These are phyloP conservation scores for Pezicula carpinea DNA, from an alignment of 2,329 filamentous ascomycete genomes.

Conservation along the genomic window DNA sequence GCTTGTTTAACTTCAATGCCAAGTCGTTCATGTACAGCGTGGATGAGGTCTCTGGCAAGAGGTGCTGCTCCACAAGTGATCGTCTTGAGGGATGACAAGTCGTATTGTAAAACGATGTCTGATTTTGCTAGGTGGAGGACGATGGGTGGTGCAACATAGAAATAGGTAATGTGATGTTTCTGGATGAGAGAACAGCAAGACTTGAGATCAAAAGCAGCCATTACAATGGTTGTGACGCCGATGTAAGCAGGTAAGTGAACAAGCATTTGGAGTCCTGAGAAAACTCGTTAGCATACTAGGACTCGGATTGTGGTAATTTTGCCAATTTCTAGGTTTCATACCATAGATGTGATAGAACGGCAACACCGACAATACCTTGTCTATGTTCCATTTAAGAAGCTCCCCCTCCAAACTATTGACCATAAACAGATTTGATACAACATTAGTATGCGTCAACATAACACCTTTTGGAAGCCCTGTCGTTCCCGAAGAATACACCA, in stretches of 20 bases:
- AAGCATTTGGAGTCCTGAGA: constrained; percentile 52
- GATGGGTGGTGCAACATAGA: constrained; percentile 78
- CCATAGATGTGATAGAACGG: constrained; percentile 76
- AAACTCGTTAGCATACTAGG: neutral
- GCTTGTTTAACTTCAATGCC: constrained; percentile 79
- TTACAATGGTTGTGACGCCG: constrained; percentile 61
- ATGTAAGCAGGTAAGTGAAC: constrained; percentile 61
- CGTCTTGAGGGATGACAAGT: constrained; percentile 71
- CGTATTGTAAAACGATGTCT: constrained; percentile 71
- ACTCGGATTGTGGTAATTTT: neutral
- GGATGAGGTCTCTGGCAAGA: constrained; percentile 71
- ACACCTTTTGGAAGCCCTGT: constrained; percentile 76
- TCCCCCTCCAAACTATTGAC: constrained; percentile 42
- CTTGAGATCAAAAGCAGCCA: constrained; percentile 74
- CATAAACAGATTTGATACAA: constrained; percentile 69
- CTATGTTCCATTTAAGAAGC: constrained; percentile 8
- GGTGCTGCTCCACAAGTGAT: constrained; percentile 84
- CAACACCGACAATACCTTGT: constrained; percentile 60
- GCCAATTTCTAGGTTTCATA: neutral
- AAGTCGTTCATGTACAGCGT: constrained; percentile 66
- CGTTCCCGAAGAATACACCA: constrained; percentile 59
- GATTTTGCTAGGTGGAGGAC: constrained; percentile 75
- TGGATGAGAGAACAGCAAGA: constrained; percentile 72
- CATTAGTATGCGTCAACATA: constrained; percentile 78
- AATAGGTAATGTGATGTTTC: constrained; percentile 66